Conservation (phyloP, 768 basidiomycete genomes). For the Clitopilus hobsonii region DNA sequence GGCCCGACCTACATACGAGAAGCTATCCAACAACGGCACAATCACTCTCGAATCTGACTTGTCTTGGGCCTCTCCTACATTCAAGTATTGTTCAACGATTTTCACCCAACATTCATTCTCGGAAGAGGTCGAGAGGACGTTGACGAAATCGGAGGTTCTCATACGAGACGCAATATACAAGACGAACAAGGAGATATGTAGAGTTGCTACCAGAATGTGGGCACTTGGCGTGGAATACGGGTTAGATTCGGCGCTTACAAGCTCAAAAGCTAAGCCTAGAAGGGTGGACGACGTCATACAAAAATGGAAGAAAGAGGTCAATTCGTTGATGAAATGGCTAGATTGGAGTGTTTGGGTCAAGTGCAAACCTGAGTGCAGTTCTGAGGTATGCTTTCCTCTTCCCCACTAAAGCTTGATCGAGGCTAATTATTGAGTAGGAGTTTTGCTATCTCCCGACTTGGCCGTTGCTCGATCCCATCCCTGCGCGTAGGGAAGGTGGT, state of each 20-base stretch:
- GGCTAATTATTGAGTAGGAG: slow-evolving; percentile 21
- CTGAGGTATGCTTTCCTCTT: slow-evolving; percentile 30
- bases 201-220: slow-evolving; percentile 42
- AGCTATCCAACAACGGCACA: no score
- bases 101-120: slow-evolving; percentile 17
- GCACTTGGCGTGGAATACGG: slow-evolving; percentile 30
- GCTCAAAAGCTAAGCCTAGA: background rate
- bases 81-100: slow-evolving; percentile 22
- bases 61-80: slow-evolving; percentile 25
- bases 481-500: background rate
- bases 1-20: no score
- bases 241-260: slow-evolving; percentile 10
- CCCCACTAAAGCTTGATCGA: no score
- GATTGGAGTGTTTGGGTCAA: slow-evolving; percentile 50
- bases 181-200: slow-evolving; percentile 40
- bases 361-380: slow-evolving; percentile 40
- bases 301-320: slow-evolving; percentile 29
- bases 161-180: slow-evolving; percentile 24
- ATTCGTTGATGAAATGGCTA: slow-evolving; percentile 41
- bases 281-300: no score
- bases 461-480: slow-evolving; percentile 26
- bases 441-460: slow-evolving; percentile 41
- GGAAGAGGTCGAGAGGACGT: background rate
- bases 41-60: no score
- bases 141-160: slow-evolving; percentile 23